Conservation (phyloP, 495 filamentous ascomycete species). For the Penicillium manginii region DNA sequence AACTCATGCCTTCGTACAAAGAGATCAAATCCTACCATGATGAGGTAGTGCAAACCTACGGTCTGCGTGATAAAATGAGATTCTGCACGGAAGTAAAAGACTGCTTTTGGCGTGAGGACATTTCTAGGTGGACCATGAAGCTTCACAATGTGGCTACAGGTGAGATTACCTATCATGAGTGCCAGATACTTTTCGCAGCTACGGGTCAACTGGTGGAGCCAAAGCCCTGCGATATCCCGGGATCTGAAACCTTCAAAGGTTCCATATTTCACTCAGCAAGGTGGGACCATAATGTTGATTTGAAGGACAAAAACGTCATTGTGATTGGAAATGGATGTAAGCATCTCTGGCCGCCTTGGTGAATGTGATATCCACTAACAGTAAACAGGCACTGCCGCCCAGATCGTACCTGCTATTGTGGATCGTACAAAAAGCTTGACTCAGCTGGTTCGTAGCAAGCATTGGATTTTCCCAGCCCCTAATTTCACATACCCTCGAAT, state of each 20-base stretch:
- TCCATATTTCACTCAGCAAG: conserved; percentile 59
- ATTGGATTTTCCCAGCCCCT: conserved; percentile 23
- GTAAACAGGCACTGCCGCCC: conserved; percentile 43
- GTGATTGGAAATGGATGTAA: conserved; percentile 56
- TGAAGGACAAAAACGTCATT: conserved; percentile 59
- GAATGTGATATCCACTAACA: conserved; percentile 21
- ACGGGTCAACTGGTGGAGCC: neutral
- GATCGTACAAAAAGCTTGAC: conserved; percentile 27
- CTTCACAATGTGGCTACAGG: neutral
- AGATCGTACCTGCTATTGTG: conserved; percentile 45
- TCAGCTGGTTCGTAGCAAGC: conserved; percentile 34
- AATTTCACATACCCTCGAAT: conserved; percentile 23
- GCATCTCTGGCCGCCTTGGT: neutral
- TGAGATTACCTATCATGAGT: neutral
- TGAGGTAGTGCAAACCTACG: neutral
- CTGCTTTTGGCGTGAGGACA: neutral
- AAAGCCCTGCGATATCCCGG: neutral
- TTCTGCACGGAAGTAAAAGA: neutral
- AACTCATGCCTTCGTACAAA: conserved; percentile 41
- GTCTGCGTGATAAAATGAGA: neutral
- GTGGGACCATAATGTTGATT: conserved; percentile 60
- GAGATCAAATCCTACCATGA: conserved; percentile 50
- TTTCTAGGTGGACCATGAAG: neutral
- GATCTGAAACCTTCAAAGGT: neutral
- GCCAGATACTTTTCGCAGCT: neutral